Conservation (phyloP, 495 filamentous ascomycete genomes). For the Penicillium lividum region DNA sequence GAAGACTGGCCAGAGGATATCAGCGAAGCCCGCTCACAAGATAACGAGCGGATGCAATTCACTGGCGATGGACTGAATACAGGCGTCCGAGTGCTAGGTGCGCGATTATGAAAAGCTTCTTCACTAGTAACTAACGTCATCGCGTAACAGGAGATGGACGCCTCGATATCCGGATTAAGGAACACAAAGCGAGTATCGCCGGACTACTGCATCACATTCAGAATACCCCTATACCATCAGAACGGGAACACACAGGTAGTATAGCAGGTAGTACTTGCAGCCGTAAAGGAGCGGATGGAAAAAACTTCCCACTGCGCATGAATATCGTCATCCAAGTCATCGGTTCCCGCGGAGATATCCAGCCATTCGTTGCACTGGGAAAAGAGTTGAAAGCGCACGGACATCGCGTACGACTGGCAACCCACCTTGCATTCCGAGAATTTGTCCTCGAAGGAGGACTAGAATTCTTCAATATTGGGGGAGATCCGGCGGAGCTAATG, state of each 20-base stretch:
- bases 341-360: slow-evolving; percentile 77
- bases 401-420: slow-evolving; percentile 77
- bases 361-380: slow-evolving; percentile 72
- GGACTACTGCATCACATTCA: slow-evolving; percentile 23
- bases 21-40: neutral
- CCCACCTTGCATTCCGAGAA: slow-evolving; percentile 68
- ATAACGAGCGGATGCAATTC: slow-evolving; percentile 12
- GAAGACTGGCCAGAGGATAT: slow-evolving; percentile 21
- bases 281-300: slow-evolving; percentile 49
- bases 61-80: slow-evolving; percentile 26
- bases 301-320: slow-evolving; percentile 55
- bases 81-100: slow-evolving; percentile 28
- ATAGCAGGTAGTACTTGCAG: neutral
- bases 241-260: slow-evolving; percentile 12
- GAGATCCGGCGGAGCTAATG: slow-evolving; percentile 80
- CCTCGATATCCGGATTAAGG: slow-evolving; percentile 28
- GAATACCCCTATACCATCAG: slow-evolving; percentile 12
- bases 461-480: slow-evolving; percentile 80
- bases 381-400: slow-evolving; percentile 65
- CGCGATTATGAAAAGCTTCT: neutral
- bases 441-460: slow-evolving; percentile 71
- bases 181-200: slow-evolving; percentile 27
- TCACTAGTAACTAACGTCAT: neutral
- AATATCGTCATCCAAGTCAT: slow-evolving; percentile 84
- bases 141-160: slow-evolving; percentile 26